Base-by-base conservation (phyloP, 257 asterid species). In the Gardenia jasminoides region DNA sequence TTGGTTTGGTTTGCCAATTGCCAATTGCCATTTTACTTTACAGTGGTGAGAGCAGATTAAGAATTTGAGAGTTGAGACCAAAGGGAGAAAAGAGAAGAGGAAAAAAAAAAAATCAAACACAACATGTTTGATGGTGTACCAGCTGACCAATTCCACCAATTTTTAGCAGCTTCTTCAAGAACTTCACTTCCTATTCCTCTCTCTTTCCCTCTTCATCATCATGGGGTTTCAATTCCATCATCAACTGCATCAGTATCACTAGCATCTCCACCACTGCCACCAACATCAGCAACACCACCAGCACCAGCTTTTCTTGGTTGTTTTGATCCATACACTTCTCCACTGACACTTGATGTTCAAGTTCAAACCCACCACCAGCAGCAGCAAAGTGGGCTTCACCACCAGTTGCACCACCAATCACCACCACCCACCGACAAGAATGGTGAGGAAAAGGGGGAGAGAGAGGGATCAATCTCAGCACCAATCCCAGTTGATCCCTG, bases 101-200 rank as follows among this genome's bases (percentile, higher is more conserved):
- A 46, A 66, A 71, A 31, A 68, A 48, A 44, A 11, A n/a, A 11
- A n/a, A 16, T 15, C 75, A 81, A 67, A 67, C 28, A 66, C 56
- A n/a, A 36, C 84, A 90, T 90, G 97, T 92, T 90, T 83, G 90
- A 89, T 84, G 92, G 91, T 24, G 85, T 88, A 31, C 88, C 87
- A 11, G 71, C 71, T 65, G 92, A 88, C 68, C 86, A 86, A 54
- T 86, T 88, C 61, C 94, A 88, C 76, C 92, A 89, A 76, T 86
- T 88, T 88, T 80, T 91, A 66, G 87, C 88, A 26, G 73, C 59
- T 67, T 84, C 92, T 41, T 82, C 89, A 80, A 76, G 88, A 78
- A 33, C 83, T 17, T 83, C 89, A 30, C 80, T 85, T 12, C 85
- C 89, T 0, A 72, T 80, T 9, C 84, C 88, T 36, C 83, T 83